Evolutionary conservation across 1,139 yeast genomes (phyloP).

Genomic region (Suhomyces coccinellae): DNA sequence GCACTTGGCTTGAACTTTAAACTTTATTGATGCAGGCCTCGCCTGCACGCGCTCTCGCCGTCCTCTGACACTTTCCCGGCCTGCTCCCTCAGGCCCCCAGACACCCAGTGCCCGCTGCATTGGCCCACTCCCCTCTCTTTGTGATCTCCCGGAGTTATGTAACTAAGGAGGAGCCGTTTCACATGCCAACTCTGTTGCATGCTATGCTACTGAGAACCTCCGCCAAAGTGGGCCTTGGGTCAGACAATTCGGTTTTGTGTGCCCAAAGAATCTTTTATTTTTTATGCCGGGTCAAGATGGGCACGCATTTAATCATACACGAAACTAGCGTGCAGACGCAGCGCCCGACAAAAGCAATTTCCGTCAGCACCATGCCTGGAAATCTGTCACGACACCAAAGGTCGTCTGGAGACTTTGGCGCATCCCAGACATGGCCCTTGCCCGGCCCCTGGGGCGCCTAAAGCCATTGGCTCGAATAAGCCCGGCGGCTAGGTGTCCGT

Average conservation of each 20-base stretch:
- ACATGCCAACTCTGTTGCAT: constrained; percentile 1
- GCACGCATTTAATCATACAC: constrained; percentile 6
- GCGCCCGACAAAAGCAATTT: constrained; percentile 6
- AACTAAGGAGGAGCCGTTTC: constrained; percentile 2
- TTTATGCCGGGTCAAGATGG: constrained; percentile 2
- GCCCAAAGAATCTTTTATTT: constrained; percentile 1
- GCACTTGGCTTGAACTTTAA: neutral
- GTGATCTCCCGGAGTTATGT: constrained; percentile 2
- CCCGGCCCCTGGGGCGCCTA: too few relatives aligned
- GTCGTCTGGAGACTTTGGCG: too few relatives aligned
- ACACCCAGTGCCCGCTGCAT: neutral
- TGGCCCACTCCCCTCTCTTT: neutral
- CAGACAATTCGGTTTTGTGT: constrained; percentile 7
- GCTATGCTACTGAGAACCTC: neutral
- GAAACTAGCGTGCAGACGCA: constrained; percentile 4
- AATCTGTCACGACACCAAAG: too few relatives aligned
- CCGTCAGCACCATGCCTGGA: neutral
- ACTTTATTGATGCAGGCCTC: neutral
- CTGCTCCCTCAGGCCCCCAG: too few relatives aligned
- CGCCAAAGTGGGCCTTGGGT: constrained; percentile 1
- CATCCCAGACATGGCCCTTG: too few relatives aligned
- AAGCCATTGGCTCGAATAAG: too few relatives aligned
- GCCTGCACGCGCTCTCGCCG: neutral
- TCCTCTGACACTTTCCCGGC: neutral
- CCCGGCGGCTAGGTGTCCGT: too few relatives aligned